Evolutionary conservation across 768 basidiomycete genomes (phyloP).

Genomic region (Panaeolus cyanescens): DNA sequence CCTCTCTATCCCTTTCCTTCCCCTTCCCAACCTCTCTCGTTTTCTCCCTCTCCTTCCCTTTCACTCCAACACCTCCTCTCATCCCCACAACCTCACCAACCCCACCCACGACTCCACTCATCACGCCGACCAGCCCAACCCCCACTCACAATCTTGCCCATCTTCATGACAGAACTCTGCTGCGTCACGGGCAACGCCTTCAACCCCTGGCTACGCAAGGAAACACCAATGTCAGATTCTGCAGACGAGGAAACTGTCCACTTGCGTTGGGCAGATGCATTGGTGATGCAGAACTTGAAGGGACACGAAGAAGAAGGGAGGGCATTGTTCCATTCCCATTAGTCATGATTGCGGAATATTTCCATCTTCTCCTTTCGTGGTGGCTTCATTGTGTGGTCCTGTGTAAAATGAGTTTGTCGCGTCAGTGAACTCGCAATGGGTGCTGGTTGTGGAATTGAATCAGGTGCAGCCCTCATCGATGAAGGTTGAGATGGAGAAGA

Average conservation of each 20-base stretch:
- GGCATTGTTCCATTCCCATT: too few relatives aligned
- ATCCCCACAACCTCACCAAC: not conserved
- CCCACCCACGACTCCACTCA: not conserved
- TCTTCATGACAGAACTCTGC: not conserved
- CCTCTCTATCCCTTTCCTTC: not conserved
- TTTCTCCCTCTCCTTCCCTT: not conserved
- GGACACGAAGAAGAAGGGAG: not conserved
- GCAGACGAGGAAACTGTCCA: too few relatives aligned
- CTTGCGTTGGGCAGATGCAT: not conserved
- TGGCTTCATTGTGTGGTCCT: too few relatives aligned
- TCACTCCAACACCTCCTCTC: not conserved
- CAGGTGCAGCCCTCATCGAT: not conserved
- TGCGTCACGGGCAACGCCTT: not conserved
- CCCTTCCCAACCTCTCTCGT: not conserved
- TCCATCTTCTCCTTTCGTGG: too few relatives aligned
- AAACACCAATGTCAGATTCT: too few relatives aligned
- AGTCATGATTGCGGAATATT: too few relatives aligned
- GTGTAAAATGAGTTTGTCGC: too few relatives aligned
- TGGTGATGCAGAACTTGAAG: not conserved
- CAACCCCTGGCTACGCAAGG: too few relatives aligned
- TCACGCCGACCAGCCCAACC: not conserved
- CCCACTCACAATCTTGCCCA: not conserved
- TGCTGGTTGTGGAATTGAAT: not conserved
- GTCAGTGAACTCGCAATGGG: not conserved
- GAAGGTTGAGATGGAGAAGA: not conserved